Conservation (phyloP, 2,329 filamentous ascomycete genomes). For the Penicillium brasilianum region DNA sequence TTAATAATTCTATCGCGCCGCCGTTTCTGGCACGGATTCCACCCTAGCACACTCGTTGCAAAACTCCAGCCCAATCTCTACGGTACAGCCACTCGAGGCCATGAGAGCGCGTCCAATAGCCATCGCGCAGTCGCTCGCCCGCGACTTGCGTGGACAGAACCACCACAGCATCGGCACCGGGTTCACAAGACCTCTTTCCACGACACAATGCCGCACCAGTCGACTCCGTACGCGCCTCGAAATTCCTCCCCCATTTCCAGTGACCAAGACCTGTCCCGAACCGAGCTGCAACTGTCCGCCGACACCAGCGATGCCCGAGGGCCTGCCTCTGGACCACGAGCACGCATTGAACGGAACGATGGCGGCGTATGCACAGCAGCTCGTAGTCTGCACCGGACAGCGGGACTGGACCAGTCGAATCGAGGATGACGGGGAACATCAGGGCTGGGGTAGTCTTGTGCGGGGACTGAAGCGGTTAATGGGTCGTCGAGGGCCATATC, state of each 20-base stretch:
- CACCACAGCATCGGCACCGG: slow-evolving; percentile 11
- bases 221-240: slow-evolving; percentile 37
- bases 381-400: slow-evolving; percentile 80
- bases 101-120: slow-evolving; percentile 24
- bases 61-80: not conserved
- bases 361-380: slow-evolving; percentile 77
- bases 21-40: not conserved
- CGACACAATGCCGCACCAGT: slow-evolving; percentile 24
- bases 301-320: slow-evolving; percentile 70
- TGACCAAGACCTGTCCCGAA: slow-evolving; percentile 67
- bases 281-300: slow-evolving; percentile 77
- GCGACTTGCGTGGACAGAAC: slow-evolving; percentile 21
- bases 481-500: slow-evolving; percentile 68
- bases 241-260: slow-evolving; percentile 52
- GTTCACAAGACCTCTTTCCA: slow-evolving; percentile 30
- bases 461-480: slow-evolving; percentile 72
- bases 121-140: slow-evolving; percentile 20
- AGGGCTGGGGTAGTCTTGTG: slow-evolving; percentile 55
- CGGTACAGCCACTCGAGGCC: not conserved
- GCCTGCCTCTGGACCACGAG: slow-evolving; percentile 74
- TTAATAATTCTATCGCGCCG: not conserved
- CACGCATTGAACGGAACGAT: slow-evolving; percentile 76
- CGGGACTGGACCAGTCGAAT: slow-evolving; percentile 83
- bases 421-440: slow-evolving; percentile 71
- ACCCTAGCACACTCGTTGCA: not conserved